Percentiles rank a stretch among this genome's conserved stretches.
Conservation (phyloP, 2,329 filamentous ascomycete species). For the Phialophora chinensis region DNA sequence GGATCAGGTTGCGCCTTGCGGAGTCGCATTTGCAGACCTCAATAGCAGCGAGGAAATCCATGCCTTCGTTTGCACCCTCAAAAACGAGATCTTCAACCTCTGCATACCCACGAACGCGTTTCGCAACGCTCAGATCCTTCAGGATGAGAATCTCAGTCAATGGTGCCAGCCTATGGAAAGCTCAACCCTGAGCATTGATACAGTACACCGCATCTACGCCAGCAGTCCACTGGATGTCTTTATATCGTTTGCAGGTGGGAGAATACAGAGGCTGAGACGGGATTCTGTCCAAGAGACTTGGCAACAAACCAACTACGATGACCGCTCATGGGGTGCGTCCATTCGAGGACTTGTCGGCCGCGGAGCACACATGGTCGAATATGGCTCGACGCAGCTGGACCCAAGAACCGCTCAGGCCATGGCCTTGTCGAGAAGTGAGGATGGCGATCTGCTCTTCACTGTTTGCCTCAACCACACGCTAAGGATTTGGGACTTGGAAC, state of each 20-base stretch:
- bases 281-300: conserved; percentile 58
- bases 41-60: conserved; percentile 77
- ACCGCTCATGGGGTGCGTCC: conserved; percentile 56
- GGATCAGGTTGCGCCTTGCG: conserved; percentile 73
- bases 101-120: conserved; percentile 85
- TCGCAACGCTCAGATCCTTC: conserved; percentile 66
- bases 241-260: conserved; percentile 64
- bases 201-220: conserved; percentile 76
- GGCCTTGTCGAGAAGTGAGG: conserved; percentile 48
- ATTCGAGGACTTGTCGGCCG: conserved; percentile 55
- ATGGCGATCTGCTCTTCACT: conserved; percentile 67
- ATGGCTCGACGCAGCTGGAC: conserved; percentile 51
- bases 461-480: conserved; percentile 88
- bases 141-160: conserved; percentile 78
- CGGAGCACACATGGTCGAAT: conserved; percentile 51
- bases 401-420: conserved; percentile 53
- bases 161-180: conserved; percentile 67
- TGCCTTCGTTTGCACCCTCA: conserved; percentile 78
- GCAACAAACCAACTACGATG: conserved; percentile 55
- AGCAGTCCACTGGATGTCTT: conserved; percentile 75
- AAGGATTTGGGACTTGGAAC: conserved; percentile 86
- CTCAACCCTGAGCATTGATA: conserved; percentile 75
- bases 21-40: conserved; percentile 81
- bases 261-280: conserved; percentile 70
- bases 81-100: conserved; percentile 82